These are phyloP conservation scores for Wickerhamiella kazuoi DNA, from an alignment of 805 yeast species.

Conservation along the genomic window DNA sequence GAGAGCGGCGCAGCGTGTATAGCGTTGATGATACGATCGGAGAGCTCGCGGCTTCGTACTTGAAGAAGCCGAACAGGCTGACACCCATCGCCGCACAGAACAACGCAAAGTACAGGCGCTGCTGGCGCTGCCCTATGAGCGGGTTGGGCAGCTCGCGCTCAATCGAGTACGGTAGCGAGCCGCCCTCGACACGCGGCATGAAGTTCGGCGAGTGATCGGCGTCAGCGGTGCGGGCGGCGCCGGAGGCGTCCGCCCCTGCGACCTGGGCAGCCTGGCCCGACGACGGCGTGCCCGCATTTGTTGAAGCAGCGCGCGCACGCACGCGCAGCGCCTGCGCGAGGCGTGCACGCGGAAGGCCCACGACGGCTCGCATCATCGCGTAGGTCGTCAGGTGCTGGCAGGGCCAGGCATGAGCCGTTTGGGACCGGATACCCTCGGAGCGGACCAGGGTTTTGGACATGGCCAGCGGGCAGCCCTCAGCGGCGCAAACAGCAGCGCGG, in stretches of 20 bases:
- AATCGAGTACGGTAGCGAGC: not conserved
- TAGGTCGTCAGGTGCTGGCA: no score
- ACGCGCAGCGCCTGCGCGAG: no score
- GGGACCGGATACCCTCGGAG: no score
- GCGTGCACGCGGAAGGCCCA: no score
- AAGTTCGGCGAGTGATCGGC: not conserved
- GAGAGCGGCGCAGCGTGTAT: slow-evolving; percentile 67
- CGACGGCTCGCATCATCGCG: no score
- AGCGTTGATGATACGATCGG: slow-evolving; percentile 78
- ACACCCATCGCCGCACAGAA: slow-evolving; percentile 39
- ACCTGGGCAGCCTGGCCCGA: not conserved
- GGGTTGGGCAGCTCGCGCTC: slow-evolving; percentile 51
- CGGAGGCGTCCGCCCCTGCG: no score
- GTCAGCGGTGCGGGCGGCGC: not conserved
- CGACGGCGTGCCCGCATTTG: not conserved
- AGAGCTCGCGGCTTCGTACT: slow-evolving; percentile 81
- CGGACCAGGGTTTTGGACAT: no score
- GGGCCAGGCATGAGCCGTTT: no score
- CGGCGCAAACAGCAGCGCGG: no score
- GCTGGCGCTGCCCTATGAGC: slow-evolving; percentile 29
- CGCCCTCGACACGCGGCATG: not conserved
- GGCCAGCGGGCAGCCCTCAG: no score
- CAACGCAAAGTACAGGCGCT: slow-evolving; percentile 35
- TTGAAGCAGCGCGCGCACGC: no score
- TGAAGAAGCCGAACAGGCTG: slow-evolving; percentile 52